Conservation (phyloP, 306 rosid species). For the Pyrus pyrifolia region DNA sequence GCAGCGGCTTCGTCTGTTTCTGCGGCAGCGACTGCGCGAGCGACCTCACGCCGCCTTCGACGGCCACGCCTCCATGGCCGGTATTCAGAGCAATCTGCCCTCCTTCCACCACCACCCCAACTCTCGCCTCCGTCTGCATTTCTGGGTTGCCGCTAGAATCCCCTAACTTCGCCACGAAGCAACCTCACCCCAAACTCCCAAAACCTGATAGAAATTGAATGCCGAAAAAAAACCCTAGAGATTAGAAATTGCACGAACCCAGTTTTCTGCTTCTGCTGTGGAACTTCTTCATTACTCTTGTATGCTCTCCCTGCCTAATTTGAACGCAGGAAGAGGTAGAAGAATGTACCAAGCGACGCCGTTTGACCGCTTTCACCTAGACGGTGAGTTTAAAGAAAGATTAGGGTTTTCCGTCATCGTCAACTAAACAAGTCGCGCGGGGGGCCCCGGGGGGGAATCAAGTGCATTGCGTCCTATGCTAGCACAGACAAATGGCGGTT, state of each 20-base stretch:
- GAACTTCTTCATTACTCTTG: neutral
- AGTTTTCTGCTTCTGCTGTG: neutral
- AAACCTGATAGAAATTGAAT: neutral
- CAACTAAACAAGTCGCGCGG: neutral
- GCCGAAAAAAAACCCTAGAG: neutral
- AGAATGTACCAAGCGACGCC: neutral
- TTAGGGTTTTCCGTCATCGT: constrained; percentile 2
- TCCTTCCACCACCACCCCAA: constrained; percentile 61
- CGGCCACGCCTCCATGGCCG: constrained; percentile 43
- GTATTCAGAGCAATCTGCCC: constrained; percentile 45
- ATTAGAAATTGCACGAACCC: neutral
- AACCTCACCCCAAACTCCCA: neutral
- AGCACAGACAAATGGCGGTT: neutral
- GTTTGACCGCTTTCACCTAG: neutral
- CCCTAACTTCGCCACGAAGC: neutral
- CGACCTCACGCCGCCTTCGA: constrained; percentile 53
- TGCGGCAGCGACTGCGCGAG: constrained; percentile 34
- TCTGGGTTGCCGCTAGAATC: constrained; percentile 2
- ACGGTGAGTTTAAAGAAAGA: neutral
- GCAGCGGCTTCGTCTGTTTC: constrained; percentile 25
- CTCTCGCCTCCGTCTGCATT: constrained; percentile 96
- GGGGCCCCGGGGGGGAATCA: too few species aligned
- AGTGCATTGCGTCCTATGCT: neutral
- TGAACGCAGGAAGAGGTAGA: constrained; percentile 13
- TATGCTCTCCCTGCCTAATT: neutral